Evolutionary conservation across 2,329 filamentous ascomycete species (phyloP).

Genomic region (Alternaria solani): DNA sequence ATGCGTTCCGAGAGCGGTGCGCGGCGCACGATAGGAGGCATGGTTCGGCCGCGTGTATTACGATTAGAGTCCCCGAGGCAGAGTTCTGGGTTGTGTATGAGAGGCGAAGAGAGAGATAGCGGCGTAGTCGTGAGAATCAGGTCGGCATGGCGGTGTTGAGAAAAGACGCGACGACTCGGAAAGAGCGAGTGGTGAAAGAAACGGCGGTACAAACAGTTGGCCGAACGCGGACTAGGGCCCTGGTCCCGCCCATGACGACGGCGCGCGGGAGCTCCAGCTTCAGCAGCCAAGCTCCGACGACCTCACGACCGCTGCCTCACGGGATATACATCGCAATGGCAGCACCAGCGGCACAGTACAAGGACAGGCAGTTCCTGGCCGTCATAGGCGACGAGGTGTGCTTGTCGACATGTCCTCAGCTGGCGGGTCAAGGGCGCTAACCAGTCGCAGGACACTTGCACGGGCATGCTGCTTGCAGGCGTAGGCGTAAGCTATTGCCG

Average conservation of each 20-base stretch:
- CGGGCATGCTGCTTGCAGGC: conserved; percentile 91
- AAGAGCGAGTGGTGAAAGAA: conserved; percentile 16
- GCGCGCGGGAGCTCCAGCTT: conserved; percentile 13
- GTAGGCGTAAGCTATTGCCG: conserved; percentile 75
- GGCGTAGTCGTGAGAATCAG: conserved; percentile 22
- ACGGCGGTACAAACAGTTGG: conserved; percentile 29
- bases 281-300: conserved; percentile 29
- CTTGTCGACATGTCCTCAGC: background rate
- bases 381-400: conserved; percentile 95
- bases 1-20: conserved; percentile 82
- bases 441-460: conserved; percentile 82
- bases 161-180: conserved; percentile 6
- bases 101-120: background rate
- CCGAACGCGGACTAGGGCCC: conserved; percentile 31
- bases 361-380: conserved; percentile 92
- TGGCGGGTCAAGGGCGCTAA: conserved; percentile 21
- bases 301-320: conserved; percentile 27
- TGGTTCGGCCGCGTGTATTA: conserved; percentile 5
- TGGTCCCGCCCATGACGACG: conserved; percentile 38
- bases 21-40: conserved; percentile 77
- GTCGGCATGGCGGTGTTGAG: conserved; percentile 32
- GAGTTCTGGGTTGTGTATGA: background rate
- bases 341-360: conserved; percentile 66
- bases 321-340: conserved; percentile 60
- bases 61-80: background rate